phyloP scores from a whole-genome alignment of 2,329 filamentous ascomycete genomes.

The Fusarium goolgardi region DNA sequence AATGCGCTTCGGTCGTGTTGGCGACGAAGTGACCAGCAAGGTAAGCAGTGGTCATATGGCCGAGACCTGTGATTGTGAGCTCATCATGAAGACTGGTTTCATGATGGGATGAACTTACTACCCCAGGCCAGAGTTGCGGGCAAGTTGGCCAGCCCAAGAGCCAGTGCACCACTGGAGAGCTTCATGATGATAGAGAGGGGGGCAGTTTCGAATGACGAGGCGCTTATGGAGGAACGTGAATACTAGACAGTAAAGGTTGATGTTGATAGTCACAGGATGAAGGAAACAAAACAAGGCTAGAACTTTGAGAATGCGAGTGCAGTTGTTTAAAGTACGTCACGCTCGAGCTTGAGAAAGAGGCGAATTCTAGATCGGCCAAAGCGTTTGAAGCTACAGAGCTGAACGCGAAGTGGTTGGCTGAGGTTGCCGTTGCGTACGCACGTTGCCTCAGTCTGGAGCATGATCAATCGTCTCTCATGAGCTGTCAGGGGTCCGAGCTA shows the following conservation, averaged over 20 bases:
- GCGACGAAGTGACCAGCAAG: constrained; percentile 70
- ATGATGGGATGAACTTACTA: constrained; percentile 50
- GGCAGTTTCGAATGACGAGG: background rate
- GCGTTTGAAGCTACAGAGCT: constrained; percentile 28
- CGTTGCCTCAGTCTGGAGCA: constrained; percentile 23
- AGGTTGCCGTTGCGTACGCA: constrained; percentile 2
- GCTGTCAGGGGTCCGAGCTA: constrained; percentile 19
- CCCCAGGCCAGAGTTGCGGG: constrained; percentile 57
- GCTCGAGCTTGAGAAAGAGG: constrained; percentile 7
- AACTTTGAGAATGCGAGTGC: background rate
- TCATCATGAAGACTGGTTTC: background rate
- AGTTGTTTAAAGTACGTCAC: constrained; percentile 21
- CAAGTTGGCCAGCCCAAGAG: constrained; percentile 50
- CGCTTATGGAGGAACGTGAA: constrained; percentile 4
- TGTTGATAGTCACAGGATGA: constrained; percentile 3
- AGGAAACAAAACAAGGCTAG: background rate
- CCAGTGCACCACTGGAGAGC: constrained; percentile 46
- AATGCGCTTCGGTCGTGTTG: constrained; percentile 65
- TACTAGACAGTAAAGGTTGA: background rate
- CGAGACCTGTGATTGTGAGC: constrained; percentile 60
- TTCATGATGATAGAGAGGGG: constrained; percentile 48
- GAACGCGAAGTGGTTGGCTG: constrained; percentile 35
- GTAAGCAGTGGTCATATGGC: constrained; percentile 74
- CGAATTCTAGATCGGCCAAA: constrained; percentile 23
- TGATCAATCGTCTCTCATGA: constrained; percentile 37